These are phyloP conservation scores for Polyporus tsugae DNA, from an alignment of 1,284 basidiomycete genomes.

Conservation along the genomic window DNA sequence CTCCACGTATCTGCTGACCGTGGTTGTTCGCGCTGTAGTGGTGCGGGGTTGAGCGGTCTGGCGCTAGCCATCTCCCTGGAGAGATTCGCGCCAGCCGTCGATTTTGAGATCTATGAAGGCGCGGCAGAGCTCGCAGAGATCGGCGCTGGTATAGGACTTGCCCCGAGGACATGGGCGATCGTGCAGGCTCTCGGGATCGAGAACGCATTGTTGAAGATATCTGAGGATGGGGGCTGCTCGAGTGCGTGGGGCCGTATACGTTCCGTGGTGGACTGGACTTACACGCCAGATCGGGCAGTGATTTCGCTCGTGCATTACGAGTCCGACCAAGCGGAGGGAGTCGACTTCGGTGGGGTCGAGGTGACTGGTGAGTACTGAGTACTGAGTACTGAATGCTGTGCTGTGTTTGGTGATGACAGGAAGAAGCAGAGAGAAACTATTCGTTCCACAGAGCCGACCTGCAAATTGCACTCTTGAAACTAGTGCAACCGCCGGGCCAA, in stretches of 20 bases:
- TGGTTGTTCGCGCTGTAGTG: constrained; percentile 36
- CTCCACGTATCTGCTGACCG: neutral
- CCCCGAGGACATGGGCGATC: constrained; percentile 57
- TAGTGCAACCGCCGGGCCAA: constrained; percentile 48
- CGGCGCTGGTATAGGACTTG: constrained; percentile 67
- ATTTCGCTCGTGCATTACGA: constrained; percentile 20
- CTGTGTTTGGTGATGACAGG: neutral
- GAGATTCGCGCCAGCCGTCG: constrained; percentile 45
- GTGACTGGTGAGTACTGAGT: constrained; percentile 49
- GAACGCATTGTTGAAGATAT: constrained; percentile 50
- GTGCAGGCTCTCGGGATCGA: constrained; percentile 58
- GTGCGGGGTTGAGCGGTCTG: constrained; percentile 49
- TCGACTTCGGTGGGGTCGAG: constrained; percentile 54
- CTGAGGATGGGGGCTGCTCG: constrained; percentile 47
- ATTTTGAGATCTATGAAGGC: constrained; percentile 57
- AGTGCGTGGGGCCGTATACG: neutral
- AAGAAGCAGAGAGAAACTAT: constrained; percentile 48
- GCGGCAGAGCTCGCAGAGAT: constrained; percentile 55
- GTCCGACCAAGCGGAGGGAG: constrained; percentile 43
- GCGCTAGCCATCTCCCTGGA: constrained; percentile 46
- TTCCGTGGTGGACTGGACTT: neutral
- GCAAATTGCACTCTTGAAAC: constrained; percentile 54
- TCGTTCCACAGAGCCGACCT: constrained; percentile 61
- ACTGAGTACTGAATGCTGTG: constrained; percentile 30
- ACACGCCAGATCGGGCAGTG: neutral